Evolutionary conservation across 441 rosid genomes (phyloP), one percentile per base, ranked within the genome.

Genomic region (Eruca vesicaria): DNA sequence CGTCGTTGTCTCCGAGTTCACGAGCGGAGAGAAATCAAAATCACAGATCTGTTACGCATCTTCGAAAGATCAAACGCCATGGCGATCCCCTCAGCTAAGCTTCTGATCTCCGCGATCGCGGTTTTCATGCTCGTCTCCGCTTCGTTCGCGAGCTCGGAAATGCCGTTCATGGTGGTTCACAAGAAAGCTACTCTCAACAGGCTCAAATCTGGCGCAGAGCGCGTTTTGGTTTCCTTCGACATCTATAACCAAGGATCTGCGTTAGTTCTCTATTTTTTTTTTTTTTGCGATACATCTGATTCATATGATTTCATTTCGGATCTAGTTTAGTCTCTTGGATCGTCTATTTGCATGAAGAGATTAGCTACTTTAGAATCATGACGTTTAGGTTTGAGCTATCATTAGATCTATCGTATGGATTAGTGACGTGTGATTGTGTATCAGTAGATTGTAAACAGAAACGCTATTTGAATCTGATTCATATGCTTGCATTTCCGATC

Each of bases 171-270:
- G 63, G 88, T 95, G 45, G 96, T 90, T 7, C 92, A 93, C 84
- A 93, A 93, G 96, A 92, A 95, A 85, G 98, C 94, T 29, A 75
- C 92, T 58, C 90, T 88, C 76, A 83, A 76, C 67, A 73, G 92
- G 73, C 93, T 89, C 86, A 95, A 89, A 77, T 86, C 97, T 60
- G 98, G 97, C 70, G 82, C 86, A 26, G 98, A 95, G 67, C 96
- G 91, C 41, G 87, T 95, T 82, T 74, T 77, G 20, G 96, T 95
- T 71, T 85, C 96, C 45, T 63, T 88, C 64, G 97, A 95, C 64
- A 84, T 93, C 85, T 91, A 93, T 79, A 95, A 95, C 41, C 96
- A 90, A 73, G 98, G 99, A 82, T 85, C 92, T 59, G 81, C 95
- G 99, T 93, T 8, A 82, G 93, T 2, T 79, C 1, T 56, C 14